A percentile compares a stretch with the other conserved stretches of the same genome.
phyloP scores from a whole-genome alignment of 192 early-diverging fungal species.

The Podochytrium sp. region DNA sequence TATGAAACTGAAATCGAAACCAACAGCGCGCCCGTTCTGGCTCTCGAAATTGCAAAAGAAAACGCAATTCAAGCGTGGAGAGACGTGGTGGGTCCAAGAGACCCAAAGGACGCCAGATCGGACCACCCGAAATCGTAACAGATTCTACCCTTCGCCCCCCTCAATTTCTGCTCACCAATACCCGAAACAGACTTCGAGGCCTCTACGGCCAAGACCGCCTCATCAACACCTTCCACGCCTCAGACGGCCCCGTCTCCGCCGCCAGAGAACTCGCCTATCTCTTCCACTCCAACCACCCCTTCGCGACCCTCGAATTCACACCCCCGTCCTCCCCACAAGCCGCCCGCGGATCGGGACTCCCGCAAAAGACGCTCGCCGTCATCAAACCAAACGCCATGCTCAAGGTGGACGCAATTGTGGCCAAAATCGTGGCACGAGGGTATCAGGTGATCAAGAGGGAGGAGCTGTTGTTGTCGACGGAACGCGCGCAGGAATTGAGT shows the following conservation, averaged over 20 bases:
- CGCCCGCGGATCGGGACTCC: not conserved
- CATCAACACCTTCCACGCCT: constrained; percentile 62
- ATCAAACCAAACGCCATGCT: constrained; percentile 56
- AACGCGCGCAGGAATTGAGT: constrained; percentile 48
- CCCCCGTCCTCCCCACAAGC: constrained; percentile 9
- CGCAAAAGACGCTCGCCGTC: constrained; percentile 57
- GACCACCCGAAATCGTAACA: constrained; percentile 53
- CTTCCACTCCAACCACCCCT: constrained; percentile 22
- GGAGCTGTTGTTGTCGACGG: constrained; percentile 41
- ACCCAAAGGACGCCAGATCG: constrained; percentile 49
- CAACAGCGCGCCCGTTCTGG: constrained; percentile 52
- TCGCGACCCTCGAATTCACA: constrained; percentile 2
- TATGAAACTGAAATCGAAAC: not conserved
- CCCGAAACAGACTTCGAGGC: constrained; percentile 49
- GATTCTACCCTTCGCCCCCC: not conserved
- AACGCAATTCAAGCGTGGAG: constrained; percentile 55
- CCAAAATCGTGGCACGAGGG: constrained; percentile 50
- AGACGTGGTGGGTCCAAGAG: constrained; percentile 58
- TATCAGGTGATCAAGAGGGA: constrained; percentile 55
- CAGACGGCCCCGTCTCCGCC: constrained; percentile 46
- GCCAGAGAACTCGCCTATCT: constrained; percentile 47
- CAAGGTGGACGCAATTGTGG: constrained; percentile 55
- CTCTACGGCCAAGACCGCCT: constrained; percentile 57
- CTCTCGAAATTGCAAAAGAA: constrained; percentile 51
- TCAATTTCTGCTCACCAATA: not conserved